Evolutionary conservation across 2,329 filamentous ascomycete genomes (phyloP).

Genomic region (Rhytidhysteron rufulum): DNA sequence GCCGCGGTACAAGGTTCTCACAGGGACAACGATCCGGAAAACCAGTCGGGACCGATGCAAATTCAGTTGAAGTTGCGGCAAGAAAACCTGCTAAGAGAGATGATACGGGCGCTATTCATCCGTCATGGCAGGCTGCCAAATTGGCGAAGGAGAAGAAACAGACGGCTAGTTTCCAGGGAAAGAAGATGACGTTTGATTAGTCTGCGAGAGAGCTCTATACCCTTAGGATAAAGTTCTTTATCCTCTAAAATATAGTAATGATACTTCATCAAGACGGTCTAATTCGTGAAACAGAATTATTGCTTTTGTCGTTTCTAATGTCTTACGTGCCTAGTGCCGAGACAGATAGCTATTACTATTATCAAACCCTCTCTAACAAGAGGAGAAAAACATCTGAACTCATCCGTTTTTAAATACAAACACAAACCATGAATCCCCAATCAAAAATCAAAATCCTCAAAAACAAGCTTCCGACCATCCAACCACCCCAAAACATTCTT

Average conservation of each 20-base stretch:
- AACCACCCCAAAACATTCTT: slow-evolving; percentile 49
- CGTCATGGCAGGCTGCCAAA: slow-evolving; percentile 62
- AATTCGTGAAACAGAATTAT: too few species aligned
- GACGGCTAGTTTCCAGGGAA: slow-evolving; percentile 52
- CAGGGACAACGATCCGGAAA: slow-evolving; percentile 16
- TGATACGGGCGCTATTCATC: slow-evolving; percentile 56
- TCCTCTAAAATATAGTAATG: too few species aligned
- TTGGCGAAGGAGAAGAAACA: slow-evolving; percentile 54
- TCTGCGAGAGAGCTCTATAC: too few species aligned
- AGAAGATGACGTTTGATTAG: slow-evolving; percentile 61
- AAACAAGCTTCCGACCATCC: slow-evolving; percentile 42
- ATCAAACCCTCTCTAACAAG: too few species aligned
- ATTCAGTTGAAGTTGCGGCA: slow-evolving; percentile 23
- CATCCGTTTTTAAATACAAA: too few species aligned
- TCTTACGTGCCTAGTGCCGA: too few species aligned
- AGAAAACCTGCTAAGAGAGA: slow-evolving; percentile 33
- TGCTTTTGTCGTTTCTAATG: too few species aligned
- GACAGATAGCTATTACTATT: too few species aligned
- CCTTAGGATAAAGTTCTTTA: too few species aligned
- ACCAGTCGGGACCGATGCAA: slow-evolving; percentile 28
- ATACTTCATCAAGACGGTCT: too few species aligned
- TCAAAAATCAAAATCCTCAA: slow-evolving; percentile 50
- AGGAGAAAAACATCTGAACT: too few species aligned
- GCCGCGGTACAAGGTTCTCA: slow-evolving; percentile 14
- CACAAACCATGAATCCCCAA: too few species aligned